phyloP scores from a whole-genome alignment of 306 rosid species.

The Gastrolobium villosum region DNA sequence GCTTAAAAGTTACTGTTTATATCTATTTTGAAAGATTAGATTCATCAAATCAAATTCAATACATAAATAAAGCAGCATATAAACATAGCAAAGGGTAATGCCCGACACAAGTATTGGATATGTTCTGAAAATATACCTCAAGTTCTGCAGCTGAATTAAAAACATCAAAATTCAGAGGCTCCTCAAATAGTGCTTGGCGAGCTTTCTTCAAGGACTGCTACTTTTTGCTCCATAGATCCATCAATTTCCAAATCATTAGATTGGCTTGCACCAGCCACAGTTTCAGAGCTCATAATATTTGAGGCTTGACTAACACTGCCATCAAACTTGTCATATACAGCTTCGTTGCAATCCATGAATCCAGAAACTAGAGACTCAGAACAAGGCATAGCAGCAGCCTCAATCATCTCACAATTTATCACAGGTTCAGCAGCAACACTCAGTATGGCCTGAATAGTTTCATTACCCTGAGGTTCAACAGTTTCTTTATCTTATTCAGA shows the following conservation, averaged over 20 bases:
- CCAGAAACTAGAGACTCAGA: slow-evolving; percentile 48
- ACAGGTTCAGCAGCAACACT: slow-evolving; percentile 43
- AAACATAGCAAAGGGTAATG: not conserved
- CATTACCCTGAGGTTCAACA: slow-evolving; percentile 45
- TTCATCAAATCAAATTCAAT: slow-evolving; percentile 20
- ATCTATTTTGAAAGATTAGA: not conserved
- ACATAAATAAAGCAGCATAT: not conserved
- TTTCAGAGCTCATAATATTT: slow-evolving; percentile 42
- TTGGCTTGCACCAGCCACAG: slow-evolving; percentile 40
- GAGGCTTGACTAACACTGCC: slow-evolving; percentile 46
- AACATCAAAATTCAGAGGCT: slow-evolving; percentile 68
- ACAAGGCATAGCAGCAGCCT: slow-evolving; percentile 42
- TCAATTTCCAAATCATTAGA: slow-evolving; percentile 53
- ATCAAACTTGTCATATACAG: slow-evolving; percentile 45
- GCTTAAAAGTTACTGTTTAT: not conserved
- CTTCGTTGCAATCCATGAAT: slow-evolving; percentile 47
- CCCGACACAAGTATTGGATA: slow-evolving; percentile 3
- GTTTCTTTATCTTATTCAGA: slow-evolving; percentile 84
- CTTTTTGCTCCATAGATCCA: slow-evolving; percentile 54
- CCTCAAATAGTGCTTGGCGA: slow-evolving; percentile 50
- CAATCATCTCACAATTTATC: slow-evolving; percentile 41
- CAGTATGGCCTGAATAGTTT: slow-evolving; percentile 31
- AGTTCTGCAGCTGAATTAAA: slow-evolving; percentile 77
- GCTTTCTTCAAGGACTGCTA: slow-evolving; percentile 54
- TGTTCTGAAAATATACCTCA: slow-evolving; percentile 72